These are phyloP conservation scores for Camelina hispida DNA, from an alignment of 345 rosid species.

Conservation along the genomic window DNA sequence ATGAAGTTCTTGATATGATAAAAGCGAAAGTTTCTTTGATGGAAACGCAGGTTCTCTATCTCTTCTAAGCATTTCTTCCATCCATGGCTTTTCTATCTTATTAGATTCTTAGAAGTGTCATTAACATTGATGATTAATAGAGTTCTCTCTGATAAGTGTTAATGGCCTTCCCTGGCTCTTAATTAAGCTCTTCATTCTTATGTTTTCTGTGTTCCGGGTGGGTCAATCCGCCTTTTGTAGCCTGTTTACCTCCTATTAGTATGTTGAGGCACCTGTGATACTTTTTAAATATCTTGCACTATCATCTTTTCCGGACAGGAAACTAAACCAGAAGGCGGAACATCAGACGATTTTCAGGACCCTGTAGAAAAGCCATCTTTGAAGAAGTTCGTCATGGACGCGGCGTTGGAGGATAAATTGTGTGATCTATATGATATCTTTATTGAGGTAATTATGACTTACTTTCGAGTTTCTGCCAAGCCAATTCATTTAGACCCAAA, in stretches of 20 bases:
- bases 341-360: conserved; percentile 79
- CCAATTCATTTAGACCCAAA: conserved; percentile 8
- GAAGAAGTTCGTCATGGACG: conserved; percentile 72
- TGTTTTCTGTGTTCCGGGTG: conserved; percentile 10
- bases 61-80: conserved; percentile 3
- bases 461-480: background rate
- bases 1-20: conserved; percentile 86
- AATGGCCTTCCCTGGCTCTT: background rate
- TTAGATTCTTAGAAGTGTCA: background rate
- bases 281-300: conserved; percentile 9
- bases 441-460: conserved; percentile 64
- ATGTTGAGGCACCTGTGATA: conserved; percentile 10
- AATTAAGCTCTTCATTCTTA: conserved; percentile 3
- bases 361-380: conserved; percentile 54
- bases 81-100: background rate
- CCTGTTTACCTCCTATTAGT: background rate
- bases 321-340: conserved; percentile 59
- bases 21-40: conserved; percentile 46
- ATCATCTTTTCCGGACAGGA: conserved; percentile 44
- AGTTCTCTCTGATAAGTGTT: conserved; percentile 6
- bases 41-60: conserved; percentile 39
- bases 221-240: conserved; percentile 14
- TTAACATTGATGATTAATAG: background rate
- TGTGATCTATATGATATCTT: conserved; percentile 95
- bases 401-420: conserved; percentile 80